Evolutionary conservation across 345 rosid genomes (phyloP), one percentile per base, ranked within the genome.

Genomic region (Citrus medica): DNA sequence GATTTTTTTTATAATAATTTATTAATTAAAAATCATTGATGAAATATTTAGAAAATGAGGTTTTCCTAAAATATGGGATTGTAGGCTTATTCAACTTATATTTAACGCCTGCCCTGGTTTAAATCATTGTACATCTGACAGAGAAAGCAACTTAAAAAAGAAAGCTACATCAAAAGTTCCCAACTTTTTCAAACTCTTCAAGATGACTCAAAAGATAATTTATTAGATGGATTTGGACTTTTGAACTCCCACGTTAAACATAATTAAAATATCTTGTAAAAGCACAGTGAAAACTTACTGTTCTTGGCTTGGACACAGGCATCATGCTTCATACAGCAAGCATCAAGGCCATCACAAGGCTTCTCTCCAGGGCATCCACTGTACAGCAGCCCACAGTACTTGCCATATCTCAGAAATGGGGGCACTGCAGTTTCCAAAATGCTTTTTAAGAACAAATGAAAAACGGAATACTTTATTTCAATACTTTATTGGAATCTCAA

Each of bases 261-360:
- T 16, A 17, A 53, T 1, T 17, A 17, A 53, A 53, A 53, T 53
- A 53, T 53, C 17, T 46, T 16, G 5, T 5, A 53, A 17, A 56
- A 40, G 5, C 7, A 2, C 9, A 1, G 46, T 19, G 22, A 9
- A 69, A 70, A 61, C 87, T 79, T 82, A 96, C 98, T 90, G 84
- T 89, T 89, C 71, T 90, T 91, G 72, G 92, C 80, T 82, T 89
- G 94, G 38, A 94, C 93, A 37, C 99, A 96, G 76, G 85, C 86
- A 70, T 96, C 99, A 68, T 94, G 99, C 74, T 89, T 90, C 99
- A 96, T 96, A 83, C 99, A 96, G 74, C 97, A 94, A 30, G 94
- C 88, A 75, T 96, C 99, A 30, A 96, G 99, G 28, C 92, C 97
- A 73, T 96, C 98, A 42, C 99, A 96, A 13, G 97, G 98, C 77